phyloP scores from a whole-genome alignment of 306 rosid species.

The Casuarina cunninghamiana region DNA sequence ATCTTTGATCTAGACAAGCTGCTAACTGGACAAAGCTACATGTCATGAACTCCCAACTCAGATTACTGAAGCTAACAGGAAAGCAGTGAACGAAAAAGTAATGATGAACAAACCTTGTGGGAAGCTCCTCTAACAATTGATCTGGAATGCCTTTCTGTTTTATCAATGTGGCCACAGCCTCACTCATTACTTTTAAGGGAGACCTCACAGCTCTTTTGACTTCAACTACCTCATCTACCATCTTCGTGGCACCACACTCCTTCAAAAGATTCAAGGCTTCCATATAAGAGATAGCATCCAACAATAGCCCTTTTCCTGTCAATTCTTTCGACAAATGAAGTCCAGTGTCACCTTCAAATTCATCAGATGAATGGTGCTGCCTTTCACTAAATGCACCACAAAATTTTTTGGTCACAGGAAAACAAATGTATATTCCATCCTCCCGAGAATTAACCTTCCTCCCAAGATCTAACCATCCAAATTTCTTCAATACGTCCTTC shows the following conservation, averaged over 20 bases:
- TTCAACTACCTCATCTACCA: slow-evolving; percentile 62
- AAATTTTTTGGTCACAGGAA: slow-evolving; percentile 63
- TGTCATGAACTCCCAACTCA: slow-evolving; percentile 8
- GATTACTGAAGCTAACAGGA: slow-evolving; percentile 16
- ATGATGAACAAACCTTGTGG: slow-evolving; percentile 59
- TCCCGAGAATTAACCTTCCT: slow-evolving; percentile 68
- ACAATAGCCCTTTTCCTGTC: slow-evolving; percentile 28
- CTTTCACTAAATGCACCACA: slow-evolving; percentile 41
- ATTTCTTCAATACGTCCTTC: slow-evolving; percentile 84
- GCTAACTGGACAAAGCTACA: background rate
- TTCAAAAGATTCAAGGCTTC: slow-evolving; percentile 59
- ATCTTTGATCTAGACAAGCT: background rate
- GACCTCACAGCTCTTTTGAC: slow-evolving; percentile 55
- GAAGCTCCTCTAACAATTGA: slow-evolving; percentile 74
- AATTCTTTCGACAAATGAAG: slow-evolving; percentile 32
- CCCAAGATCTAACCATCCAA: slow-evolving; percentile 81
- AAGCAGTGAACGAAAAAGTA: slow-evolving; percentile 17
- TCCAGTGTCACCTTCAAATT: slow-evolving; percentile 38
- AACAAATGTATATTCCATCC: slow-evolving; percentile 65
- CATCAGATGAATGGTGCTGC: slow-evolving; percentile 36
- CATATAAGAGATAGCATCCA: slow-evolving; percentile 41
- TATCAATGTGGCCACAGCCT: slow-evolving; percentile 60
- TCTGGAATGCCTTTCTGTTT: slow-evolving; percentile 56
- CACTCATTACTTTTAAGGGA: slow-evolving; percentile 71
- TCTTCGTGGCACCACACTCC: slow-evolving; percentile 52